Base-by-base conservation (phyloP, 208 protist genomes). In the Leishmania mexicana region DNA sequence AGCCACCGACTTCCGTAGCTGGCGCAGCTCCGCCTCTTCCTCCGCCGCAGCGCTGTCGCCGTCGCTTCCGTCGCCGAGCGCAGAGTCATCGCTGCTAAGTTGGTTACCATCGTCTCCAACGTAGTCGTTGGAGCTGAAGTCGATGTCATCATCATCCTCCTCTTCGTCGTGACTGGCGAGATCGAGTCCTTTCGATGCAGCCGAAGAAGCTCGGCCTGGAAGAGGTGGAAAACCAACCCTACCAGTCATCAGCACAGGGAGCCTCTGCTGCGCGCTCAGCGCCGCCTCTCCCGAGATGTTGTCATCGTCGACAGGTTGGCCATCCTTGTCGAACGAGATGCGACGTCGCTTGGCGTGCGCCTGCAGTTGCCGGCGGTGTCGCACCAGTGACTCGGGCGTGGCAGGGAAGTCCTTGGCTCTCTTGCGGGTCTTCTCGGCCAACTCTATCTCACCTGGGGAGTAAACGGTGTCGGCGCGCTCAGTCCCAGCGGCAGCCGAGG, bases 101-200 rank as follows among this genome's bases (percentile, higher is more conserved):
- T 88, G 87, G 70, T 93, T 94, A 62, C 90, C 90, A 53, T 94
- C 92, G 53, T 93, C 85, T 35, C 89, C 89, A n/a, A 91, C 78
- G 71, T 87, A 81, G 35, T 87, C 79, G 60, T 83, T 86, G 35
- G 81, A 85, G 65, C 87, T 88, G 62, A 81, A 74, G 64, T 81
- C 45, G 24, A 71, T 81, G 53, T 19, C 75, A 4, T 84, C 80
- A 19, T 49, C 68, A 24, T 81, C 80, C 21, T 71, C 51, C 53
- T 24, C 74, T 21, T 81, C 81, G 10, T 81, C 80, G 19, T 54
- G 38, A 13, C 65, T 75, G 45, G 38, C 31, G 2, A 40, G 60
- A 38, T 74, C 73, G 38, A n/a, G 28, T 49, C n/a, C 28, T 0
- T 45, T 42, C n/a, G 80, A 78, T 49, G 19, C 72, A 31, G 49